phyloP scores from a whole-genome alignment of 163 green algal species.

The Scenedesmus sp. region DNA sequence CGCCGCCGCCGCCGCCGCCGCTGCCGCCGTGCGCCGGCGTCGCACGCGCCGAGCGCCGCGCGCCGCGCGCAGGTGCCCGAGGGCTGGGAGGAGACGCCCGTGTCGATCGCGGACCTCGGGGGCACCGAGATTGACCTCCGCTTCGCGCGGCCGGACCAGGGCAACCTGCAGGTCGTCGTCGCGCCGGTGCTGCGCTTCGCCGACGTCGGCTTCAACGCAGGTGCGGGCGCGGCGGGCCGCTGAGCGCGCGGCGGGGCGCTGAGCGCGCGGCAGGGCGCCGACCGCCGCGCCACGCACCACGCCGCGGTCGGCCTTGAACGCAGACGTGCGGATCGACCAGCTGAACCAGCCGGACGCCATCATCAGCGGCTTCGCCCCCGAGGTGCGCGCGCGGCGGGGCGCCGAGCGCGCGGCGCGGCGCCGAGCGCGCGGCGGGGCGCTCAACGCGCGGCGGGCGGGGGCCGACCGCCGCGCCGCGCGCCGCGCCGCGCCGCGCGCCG shows the following conservation, averaged over 20 bases:
- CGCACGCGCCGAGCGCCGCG: no score
- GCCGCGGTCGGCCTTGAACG: no score
- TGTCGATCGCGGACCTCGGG: conserved; percentile 97
- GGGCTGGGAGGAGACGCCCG: conserved; percentile 91
- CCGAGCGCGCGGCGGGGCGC: no score
- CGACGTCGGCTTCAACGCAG: conserved; percentile 84
- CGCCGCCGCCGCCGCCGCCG: no score
- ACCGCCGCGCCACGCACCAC: no score
- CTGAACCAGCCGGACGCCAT: conserved; percentile 80
- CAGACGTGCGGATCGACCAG: conserved; percentile 63
- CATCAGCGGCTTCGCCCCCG: conserved; percentile 90
- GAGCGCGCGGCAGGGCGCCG: background rate
- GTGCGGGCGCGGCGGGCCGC: no score
- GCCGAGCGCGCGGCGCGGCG: no score
- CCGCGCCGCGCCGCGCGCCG: background rate
- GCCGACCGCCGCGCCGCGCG: no score
- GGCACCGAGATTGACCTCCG: conserved; percentile 75
- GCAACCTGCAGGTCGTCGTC: conserved; percentile 77
- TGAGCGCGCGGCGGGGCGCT: background rate
- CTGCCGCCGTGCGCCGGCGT: no score
- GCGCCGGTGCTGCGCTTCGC: conserved; percentile 93
- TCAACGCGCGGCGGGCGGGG: background rate
- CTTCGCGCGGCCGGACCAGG: background rate
- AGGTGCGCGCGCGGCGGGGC: conserved; percentile 76
- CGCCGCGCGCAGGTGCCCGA: conserved; percentile 72